phyloP scores from a whole-genome alignment of 2,329 filamentous ascomycete species.

The Hirsutella rhossiliensis region DNA sequence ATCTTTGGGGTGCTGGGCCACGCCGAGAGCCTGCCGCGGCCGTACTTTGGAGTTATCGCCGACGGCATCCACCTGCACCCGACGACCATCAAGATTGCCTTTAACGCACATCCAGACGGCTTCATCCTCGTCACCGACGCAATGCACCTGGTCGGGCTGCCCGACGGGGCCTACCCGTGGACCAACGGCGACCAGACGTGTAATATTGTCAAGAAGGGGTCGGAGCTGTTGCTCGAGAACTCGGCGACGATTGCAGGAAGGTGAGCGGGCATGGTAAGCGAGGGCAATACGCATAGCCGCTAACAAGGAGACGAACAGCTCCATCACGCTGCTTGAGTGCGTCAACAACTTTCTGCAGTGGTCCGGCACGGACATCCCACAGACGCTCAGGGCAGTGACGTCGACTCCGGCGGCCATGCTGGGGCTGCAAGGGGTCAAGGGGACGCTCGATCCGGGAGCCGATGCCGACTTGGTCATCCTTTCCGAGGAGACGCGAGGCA shows the following conservation, averaged over 20 bases:
- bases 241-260: constrained; percentile 70
- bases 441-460: constrained; percentile 47
- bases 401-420: constrained; percentile 68
- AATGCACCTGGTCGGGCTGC: constrained; percentile 75
- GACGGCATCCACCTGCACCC: constrained; percentile 87
- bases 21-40: constrained; percentile 44
- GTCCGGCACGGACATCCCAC: constrained; percentile 55
- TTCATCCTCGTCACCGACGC: constrained; percentile 87
- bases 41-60: constrained; percentile 80
- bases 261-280: constrained; percentile 24
- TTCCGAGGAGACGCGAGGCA: constrained; percentile 35
- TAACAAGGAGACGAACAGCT: constrained; percentile 26
- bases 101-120: constrained; percentile 71
- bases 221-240: constrained; percentile 62
- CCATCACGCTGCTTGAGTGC: constrained; percentile 66
- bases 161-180: constrained; percentile 78
- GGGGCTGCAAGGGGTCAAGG: constrained; percentile 54
- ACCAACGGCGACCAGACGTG: constrained; percentile 55
- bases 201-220: constrained; percentile 57
- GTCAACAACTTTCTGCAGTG: constrained; percentile 71
- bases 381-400: constrained; percentile 62
- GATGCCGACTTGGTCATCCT: constrained; percentile 62
- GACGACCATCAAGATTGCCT: constrained; percentile 80
- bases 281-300: not conserved
- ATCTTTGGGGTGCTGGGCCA: constrained; percentile 77